A percentile compares a stretch with the other conserved stretches of the same genome.
Conservation (phyloP, 2,329 filamentous ascomycete genomes). For the Neonectria coccinea region DNA sequence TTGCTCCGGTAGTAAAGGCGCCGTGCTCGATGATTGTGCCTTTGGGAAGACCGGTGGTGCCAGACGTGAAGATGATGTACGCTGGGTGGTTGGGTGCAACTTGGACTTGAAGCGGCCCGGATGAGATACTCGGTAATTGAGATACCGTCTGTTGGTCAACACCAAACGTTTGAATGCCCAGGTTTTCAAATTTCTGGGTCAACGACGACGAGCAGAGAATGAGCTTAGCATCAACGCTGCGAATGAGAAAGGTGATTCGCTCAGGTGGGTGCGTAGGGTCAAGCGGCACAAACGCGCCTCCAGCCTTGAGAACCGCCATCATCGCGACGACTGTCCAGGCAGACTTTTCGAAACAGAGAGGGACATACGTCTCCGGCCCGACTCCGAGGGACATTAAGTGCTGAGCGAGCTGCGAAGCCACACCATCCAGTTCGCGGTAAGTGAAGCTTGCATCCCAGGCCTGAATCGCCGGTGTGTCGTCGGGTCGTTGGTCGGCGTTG, state of each 20-base stretch:
- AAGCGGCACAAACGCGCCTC: slow-evolving; percentile 47
- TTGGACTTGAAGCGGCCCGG: neutral
- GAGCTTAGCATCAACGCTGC: slow-evolving; percentile 28
- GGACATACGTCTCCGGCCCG: slow-evolving; percentile 42
- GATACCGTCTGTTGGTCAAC: neutral
- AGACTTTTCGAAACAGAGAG: slow-evolving; percentile 54
- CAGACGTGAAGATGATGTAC: slow-evolving; percentile 11
- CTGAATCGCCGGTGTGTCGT: slow-evolving; percentile 51
- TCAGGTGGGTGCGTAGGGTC: slow-evolving; percentile 53
- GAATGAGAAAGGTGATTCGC: slow-evolving; percentile 27
- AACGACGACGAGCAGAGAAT: slow-evolving; percentile 23
- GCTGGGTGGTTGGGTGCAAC: neutral
- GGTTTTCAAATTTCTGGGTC: neutral
- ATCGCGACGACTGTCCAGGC: slow-evolving; percentile 50
- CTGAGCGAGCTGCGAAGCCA: slow-evolving; percentile 47
- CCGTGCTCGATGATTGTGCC: slow-evolving; percentile 28
- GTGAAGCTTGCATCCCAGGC: slow-evolving; percentile 60
- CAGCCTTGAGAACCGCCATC: slow-evolving; percentile 52
- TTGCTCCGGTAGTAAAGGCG: slow-evolving; percentile 19
- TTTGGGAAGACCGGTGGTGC: slow-evolving; percentile 16
- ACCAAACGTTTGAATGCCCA: neutral
- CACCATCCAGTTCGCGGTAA: slow-evolving; percentile 46
- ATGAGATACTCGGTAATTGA: neutral
- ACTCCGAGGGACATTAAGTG: slow-evolving; percentile 51
- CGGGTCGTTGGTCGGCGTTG: slow-evolving; percentile 48